Percentiles rank a stretch among this genome's conserved stretches.
Conservation (phyloP, 345 rosid species). For the Euclidium syriacum region DNA sequence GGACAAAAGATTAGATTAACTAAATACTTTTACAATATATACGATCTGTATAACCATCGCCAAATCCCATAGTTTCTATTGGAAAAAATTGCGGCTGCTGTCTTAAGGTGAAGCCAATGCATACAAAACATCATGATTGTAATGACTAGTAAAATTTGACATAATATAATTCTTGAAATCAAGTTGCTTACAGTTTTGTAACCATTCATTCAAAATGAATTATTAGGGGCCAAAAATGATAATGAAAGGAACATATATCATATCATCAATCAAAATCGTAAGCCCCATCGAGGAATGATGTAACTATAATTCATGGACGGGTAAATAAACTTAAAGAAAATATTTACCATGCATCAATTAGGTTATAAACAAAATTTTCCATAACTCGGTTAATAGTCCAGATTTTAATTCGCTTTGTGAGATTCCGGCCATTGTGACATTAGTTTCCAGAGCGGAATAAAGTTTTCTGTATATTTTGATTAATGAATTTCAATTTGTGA, state of each 20-base stretch:
- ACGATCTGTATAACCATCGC: not conserved
- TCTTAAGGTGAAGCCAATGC: constrained; percentile 1
- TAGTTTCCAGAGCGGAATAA: too few relatives aligned
- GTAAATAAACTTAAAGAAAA: not conserved
- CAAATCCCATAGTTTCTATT: not conserved
- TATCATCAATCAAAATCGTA: not conserved
- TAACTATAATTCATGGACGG: not conserved
- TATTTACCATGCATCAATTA: not conserved
- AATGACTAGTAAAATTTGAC: constrained; percentile 9
- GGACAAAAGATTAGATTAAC: too few relatives aligned
- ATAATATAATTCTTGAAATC: not conserved
- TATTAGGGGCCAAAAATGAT: not conserved
- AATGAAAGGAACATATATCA: not conserved
- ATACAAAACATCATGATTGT: not conserved
- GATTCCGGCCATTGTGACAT: too few relatives aligned
- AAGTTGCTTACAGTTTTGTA: constrained; percentile 1
- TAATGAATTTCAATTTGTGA: too few relatives aligned
- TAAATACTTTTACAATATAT: not conserved
- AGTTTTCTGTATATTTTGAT: too few relatives aligned
- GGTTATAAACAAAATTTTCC: not conserved
- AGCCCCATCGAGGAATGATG: not conserved
- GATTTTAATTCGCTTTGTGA: too few relatives aligned
- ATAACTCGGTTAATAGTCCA: not conserved
- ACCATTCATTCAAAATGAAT: constrained; percentile 8
- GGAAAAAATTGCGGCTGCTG: not conserved